phyloP scores from a whole-genome alignment of 2,329 filamentous ascomycete genomes.

The Teratosphaeria viscida region DNA sequence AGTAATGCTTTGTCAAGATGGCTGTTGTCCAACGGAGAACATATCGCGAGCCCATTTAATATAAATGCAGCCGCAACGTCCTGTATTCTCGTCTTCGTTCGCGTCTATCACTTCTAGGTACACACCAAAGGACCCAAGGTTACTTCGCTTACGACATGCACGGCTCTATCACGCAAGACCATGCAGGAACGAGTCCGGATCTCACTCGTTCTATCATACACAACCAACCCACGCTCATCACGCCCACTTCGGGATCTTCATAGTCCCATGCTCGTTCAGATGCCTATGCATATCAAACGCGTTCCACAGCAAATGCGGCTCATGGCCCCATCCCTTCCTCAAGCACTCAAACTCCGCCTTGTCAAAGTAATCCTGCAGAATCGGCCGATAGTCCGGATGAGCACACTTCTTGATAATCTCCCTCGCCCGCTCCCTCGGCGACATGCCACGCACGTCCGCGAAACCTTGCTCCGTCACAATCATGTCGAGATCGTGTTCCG shows the following conservation, averaged over 20 bases:
- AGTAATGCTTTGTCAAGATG: too few relatives aligned
- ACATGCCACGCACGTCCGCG: constrained; percentile 73
- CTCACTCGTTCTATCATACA: background rate
- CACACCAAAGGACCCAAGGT: background rate
- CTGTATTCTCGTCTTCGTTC: background rate
- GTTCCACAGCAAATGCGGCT: constrained; percentile 80
- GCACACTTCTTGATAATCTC: constrained; percentile 82
- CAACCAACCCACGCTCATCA: background rate
- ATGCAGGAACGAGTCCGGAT: background rate
- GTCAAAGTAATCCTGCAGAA: constrained; percentile 72
- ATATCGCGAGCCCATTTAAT: background rate
- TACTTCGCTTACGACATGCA: background rate
- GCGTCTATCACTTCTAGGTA: background rate
- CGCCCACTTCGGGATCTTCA: constrained; percentile 66
- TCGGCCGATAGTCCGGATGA: constrained; percentile 75
- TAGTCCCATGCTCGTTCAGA: constrained; percentile 70
- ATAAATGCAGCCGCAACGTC: background rate
- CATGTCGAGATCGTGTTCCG: constrained; percentile 86
- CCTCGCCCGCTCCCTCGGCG: constrained; percentile 66
- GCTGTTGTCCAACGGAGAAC: background rate
- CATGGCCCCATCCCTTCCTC: constrained; percentile 78
- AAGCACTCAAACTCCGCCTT: constrained; percentile 80
- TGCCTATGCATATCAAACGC: constrained; percentile 84
- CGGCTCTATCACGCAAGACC: too few relatives aligned
- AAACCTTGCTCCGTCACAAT: constrained; percentile 70